Evolutionary conservation across 2,329 filamentous ascomycete species (phyloP).

Genomic region (Fonsecaea erecta): DNA sequence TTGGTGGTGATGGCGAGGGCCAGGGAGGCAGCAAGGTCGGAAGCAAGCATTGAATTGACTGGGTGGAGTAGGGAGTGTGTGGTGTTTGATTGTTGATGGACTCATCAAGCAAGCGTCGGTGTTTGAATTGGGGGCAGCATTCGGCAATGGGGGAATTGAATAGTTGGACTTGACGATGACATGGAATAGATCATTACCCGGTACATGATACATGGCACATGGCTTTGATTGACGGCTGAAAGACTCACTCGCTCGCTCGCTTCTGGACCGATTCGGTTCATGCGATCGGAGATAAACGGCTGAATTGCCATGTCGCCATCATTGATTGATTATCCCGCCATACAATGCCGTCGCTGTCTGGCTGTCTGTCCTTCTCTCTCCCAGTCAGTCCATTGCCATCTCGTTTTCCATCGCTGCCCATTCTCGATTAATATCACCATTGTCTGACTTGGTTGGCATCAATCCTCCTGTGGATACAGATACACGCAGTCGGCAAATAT

Average conservation of each 20-base stretch:
- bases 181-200: neutral
- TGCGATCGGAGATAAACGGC: neutral
- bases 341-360: no score
- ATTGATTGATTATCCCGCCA: no score
- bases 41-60: slow-evolving; percentile 13
- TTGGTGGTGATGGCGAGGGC: slow-evolving; percentile 48
- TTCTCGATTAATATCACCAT: neutral
- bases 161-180: slow-evolving; percentile 3
- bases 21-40: neutral
- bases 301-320: no score
- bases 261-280: neutral
- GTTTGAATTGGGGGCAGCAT: neutral
- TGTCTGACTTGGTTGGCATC: no score
- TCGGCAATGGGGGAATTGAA: neutral
- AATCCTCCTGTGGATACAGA: no score
- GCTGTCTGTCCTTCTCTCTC: no score
- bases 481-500: slow-evolving; percentile 42
- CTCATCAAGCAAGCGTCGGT: slow-evolving; percentile 4
- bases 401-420: neutral
- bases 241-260: neutral
- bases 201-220: neutral
- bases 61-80: neutral
- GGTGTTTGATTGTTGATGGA: neutral
- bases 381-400: no score
- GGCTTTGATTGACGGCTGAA: neutral